phyloP scores from a whole-genome alignment of 2,329 filamentous ascomycete species.

The Pseudogymnoascus sp. region DNA sequence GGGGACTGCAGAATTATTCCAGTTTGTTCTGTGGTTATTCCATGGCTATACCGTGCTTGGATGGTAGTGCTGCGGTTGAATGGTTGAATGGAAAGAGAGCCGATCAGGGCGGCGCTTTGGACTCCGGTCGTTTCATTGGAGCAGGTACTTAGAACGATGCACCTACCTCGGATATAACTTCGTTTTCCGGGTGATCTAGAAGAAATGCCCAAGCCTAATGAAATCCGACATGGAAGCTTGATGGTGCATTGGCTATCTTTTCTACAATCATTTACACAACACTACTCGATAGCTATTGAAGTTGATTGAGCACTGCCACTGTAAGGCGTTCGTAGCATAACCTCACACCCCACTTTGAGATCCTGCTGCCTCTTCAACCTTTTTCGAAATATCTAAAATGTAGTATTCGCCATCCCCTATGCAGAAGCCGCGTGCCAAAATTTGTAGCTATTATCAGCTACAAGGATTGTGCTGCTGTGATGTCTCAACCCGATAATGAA shows the following conservation, averaged over 20 bases:
- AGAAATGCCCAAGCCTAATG: background rate
- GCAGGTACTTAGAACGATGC: background rate
- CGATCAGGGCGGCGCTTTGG: background rate
- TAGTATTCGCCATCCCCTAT: background rate
- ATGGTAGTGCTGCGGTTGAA: background rate
- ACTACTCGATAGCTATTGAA: background rate
- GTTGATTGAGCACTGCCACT: background rate
- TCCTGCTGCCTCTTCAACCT: background rate
- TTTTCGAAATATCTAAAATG: background rate
- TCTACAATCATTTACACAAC: background rate
- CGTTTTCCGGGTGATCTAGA: background rate
- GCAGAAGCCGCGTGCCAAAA: background rate
- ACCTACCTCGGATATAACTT: background rate
- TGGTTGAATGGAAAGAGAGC: background rate
- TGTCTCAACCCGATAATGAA: background rate
- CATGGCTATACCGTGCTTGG: background rate
- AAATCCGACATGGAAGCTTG: background rate
- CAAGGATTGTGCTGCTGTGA: background rate
- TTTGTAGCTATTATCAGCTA: background rate
- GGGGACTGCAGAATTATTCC: background rate
- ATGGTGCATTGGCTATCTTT: background rate
- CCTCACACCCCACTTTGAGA: background rate
- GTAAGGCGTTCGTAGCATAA: background rate
- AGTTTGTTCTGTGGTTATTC: background rate
- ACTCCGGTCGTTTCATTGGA: background rate